Base-by-base conservation (phyloP, 192 early-diverging fungal species). In the Jimgerdemannia lactiflua region DNA sequence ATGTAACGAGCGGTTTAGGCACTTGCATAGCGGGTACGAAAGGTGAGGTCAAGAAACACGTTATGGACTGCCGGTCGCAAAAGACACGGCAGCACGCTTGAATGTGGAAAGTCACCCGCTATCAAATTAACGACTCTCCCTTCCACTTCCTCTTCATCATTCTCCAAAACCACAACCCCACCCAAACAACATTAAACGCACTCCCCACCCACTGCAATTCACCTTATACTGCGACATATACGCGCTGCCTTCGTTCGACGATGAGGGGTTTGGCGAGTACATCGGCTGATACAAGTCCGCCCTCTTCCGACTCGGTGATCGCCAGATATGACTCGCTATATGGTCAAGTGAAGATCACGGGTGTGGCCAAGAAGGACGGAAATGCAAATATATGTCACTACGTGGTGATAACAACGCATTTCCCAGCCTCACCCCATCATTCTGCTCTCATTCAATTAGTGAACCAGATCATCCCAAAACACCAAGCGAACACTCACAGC, bases 1-100 rank as follows among this genome's bases (percentile, higher is more conserved):
- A 89, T 59, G 87, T 80, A 72, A 88, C 86, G 11, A 83, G 86
- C 20, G 86, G 14, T 19, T 19, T 65, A 14, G 64, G 19, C 64
- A 65, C 64, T 18, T 65, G 64, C 19, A 29, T 29, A 29, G 87
- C 91, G 19, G 4, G 7, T 77, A 10, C 11, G 68, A 14, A 6
- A 14, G 14, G 49, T 14, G 49, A 59, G 49, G 49, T 59, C 8
- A 59, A 14, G 14, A 14, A 59, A 10, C 6, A 59, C 14, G 49
- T 59, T 59, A 59, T 59, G 14, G 14, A 14, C 14, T 59, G 14
- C 49, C 6, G 29, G 29, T 29, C 29, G 29, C 29, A 29, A 29
- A 29, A 29, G 29, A 29, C 29, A 29, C 29, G 29, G 29, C 29
- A 29, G 29, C 29, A 29, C 29, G 29, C 29, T 29, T 29, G 29